phyloP scores from a whole-genome alignment of 495 filamentous ascomycete genomes.

The Aspergillus nidulans region DNA sequence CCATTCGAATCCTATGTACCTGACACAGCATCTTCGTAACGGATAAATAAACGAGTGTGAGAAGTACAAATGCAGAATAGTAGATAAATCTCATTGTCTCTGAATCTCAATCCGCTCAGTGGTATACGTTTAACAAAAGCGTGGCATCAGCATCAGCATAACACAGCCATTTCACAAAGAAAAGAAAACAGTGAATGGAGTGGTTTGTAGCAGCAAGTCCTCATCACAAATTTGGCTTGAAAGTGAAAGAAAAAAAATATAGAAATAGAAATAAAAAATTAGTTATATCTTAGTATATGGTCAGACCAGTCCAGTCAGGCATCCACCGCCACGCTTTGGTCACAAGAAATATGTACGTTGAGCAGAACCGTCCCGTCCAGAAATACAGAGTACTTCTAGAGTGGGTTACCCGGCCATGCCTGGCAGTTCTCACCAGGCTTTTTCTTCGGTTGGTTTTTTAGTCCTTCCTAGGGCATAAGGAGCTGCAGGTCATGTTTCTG shows the following conservation, averaged over 20 bases:
- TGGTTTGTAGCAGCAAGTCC: not conserved
- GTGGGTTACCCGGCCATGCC: not conserved
- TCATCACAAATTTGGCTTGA: not conserved
- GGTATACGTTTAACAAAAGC: conserved; percentile 1
- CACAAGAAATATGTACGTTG: not conserved
- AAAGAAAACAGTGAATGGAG: not conserved
- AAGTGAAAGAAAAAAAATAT: not conserved
- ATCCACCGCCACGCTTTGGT: not conserved
- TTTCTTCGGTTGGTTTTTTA: too few relatives aligned
- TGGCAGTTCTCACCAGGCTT: not conserved
- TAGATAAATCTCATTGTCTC: not conserved
- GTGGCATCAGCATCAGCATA: not conserved
- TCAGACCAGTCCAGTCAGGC: conserved; percentile 11
- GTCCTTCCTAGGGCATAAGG: not conserved
- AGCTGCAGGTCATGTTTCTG: not conserved
- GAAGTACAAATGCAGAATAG: not conserved
- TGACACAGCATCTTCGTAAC: not conserved
- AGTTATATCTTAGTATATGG: not conserved
- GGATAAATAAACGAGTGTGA: not conserved
- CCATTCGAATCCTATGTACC: not conserved
- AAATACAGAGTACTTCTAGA: conserved; percentile 1
- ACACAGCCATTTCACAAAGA: not conserved
- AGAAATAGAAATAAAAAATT: conserved; percentile 6
- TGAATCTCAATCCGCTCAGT: not conserved
- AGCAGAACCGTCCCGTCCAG: not conserved